Conservation (phyloP, 129 eudicot species). For the Lonicera japonica region DNA sequence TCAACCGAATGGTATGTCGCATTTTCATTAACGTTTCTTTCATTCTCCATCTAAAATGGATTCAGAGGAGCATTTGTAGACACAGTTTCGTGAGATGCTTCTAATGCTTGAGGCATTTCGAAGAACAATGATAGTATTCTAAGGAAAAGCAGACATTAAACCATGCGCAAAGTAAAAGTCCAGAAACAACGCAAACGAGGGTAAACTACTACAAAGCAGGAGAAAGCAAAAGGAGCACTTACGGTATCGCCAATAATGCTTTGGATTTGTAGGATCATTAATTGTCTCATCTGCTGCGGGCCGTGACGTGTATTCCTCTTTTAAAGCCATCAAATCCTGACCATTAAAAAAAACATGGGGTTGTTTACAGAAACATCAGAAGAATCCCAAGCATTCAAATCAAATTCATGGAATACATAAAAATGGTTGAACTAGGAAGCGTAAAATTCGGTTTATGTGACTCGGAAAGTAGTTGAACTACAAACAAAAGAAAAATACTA, state of each 20-base stretch:
- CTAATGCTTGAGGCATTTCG: not conserved
- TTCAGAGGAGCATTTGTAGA: not conserved
- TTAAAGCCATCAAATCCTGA: conserved; percentile 90
- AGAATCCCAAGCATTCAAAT: not conserved
- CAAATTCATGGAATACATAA: not conserved
- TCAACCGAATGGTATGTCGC: too few relatives aligned
- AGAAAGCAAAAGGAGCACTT: conserved; percentile 20
- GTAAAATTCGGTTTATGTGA: not conserved
- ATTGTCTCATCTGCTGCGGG: conserved; percentile 95
- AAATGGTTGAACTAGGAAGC: not conserved
- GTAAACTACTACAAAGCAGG: not conserved
- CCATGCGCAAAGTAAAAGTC: too few relatives aligned
- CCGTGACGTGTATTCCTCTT: conserved; percentile 77
- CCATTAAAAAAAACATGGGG: not conserved
- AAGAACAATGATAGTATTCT: too few relatives aligned
- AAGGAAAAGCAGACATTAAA: too few relatives aligned
- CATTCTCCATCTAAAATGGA: not conserved
- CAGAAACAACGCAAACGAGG: not conserved
- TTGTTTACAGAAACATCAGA: not conserved
- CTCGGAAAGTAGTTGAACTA: not conserved
- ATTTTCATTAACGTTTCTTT: too few relatives aligned
- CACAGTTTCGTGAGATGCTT: too few relatives aligned
- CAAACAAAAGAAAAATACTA: too few relatives aligned
- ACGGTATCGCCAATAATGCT: conserved; percentile 98
- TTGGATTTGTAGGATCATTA: conserved; percentile 97